These are phyloP conservation scores for Alternaria sp. DNA, from an alignment of 2,329 filamentous ascomycete species.

Conservation along the genomic window DNA sequence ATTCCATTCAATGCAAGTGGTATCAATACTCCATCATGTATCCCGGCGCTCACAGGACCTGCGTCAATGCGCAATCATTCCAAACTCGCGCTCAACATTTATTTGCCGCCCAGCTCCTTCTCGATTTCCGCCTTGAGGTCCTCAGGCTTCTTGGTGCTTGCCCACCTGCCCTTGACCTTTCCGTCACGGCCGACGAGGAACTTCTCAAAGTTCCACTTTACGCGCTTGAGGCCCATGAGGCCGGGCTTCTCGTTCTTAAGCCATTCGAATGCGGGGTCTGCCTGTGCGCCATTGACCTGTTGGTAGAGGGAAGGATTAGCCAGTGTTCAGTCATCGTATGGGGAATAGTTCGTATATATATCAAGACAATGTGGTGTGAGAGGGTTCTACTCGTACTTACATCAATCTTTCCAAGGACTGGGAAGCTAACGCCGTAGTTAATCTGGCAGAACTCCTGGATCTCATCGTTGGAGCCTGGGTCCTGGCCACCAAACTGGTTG, in stretches of 20 bases:
- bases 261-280: conserved; percentile 82
- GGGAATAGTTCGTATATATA: background rate
- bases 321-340: background rate
- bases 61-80: background rate
- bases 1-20: conserved; percentile 8
- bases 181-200: conserved; percentile 90
- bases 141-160: conserved; percentile 87
- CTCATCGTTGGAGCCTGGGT: conserved; percentile 77
- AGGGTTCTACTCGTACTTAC: conserved; percentile 57
- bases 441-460: conserved; percentile 79
- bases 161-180: conserved; percentile 85
- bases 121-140: conserved; percentile 77
- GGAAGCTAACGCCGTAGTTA: conserved; percentile 95
- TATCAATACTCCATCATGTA: conserved; percentile 8
- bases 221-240: conserved; percentile 83
- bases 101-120: conserved; percentile 66
- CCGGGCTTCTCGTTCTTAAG: conserved; percentile 77
- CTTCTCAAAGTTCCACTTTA: conserved; percentile 99
- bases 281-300: conserved; percentile 75
- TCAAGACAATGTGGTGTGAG: background rate
- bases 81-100: background rate
- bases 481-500: conserved; percentile 95
- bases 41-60: background rate
- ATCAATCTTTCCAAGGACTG: conserved; percentile 89
- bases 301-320: background rate